Conservation (phyloP, 2,329 filamentous ascomycete species). For the Colletotrichum phormii region DNA sequence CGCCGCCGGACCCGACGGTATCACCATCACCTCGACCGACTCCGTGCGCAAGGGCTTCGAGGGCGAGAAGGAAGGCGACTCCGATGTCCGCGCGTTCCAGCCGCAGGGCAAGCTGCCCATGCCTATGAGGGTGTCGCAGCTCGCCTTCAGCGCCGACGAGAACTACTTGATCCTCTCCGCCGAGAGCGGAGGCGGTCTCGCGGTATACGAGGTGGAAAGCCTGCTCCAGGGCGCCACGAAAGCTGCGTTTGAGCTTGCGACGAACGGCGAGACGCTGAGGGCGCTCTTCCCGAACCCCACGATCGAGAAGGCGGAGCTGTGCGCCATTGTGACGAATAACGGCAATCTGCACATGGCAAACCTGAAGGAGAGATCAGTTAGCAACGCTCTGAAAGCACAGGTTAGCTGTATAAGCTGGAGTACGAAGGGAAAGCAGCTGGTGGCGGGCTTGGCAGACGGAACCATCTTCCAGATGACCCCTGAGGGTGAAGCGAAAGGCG, state of each 20-base stretch:
- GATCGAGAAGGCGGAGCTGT: constrained; percentile 76
- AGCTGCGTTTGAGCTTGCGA: constrained; percentile 79
- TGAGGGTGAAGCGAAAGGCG: constrained; percentile 79
- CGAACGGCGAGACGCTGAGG: constrained; percentile 79
- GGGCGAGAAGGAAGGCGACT: constrained; percentile 65
- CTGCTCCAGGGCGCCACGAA: constrained; percentile 75
- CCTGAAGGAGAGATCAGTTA: constrained; percentile 75
- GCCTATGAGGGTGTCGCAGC: constrained; percentile 82
- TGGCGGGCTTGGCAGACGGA: constrained; percentile 86
- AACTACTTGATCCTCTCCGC: constrained; percentile 85
- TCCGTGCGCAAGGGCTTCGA: constrained; percentile 81
- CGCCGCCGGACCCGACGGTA: constrained; percentile 84
- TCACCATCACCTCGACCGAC: constrained; percentile 82
- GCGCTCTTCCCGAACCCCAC: constrained; percentile 85
- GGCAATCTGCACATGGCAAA: constrained; percentile 89
- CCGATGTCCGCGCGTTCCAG: constrained; percentile 76
- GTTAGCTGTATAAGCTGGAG: constrained; percentile 94
- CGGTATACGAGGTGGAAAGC: constrained; percentile 81
- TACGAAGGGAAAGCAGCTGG: constrained; percentile 89
- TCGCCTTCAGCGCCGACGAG: constrained; percentile 93
- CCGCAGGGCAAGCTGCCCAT: constrained; percentile 80
- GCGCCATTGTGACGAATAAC: constrained; percentile 82
- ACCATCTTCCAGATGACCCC: constrained; percentile 86
- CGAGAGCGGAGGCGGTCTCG: constrained; percentile 83
- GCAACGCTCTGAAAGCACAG: constrained; percentile 73